Conservation (phyloP, 192 early-diverging fungal genomes). For the Podila clonocystis region DNA sequence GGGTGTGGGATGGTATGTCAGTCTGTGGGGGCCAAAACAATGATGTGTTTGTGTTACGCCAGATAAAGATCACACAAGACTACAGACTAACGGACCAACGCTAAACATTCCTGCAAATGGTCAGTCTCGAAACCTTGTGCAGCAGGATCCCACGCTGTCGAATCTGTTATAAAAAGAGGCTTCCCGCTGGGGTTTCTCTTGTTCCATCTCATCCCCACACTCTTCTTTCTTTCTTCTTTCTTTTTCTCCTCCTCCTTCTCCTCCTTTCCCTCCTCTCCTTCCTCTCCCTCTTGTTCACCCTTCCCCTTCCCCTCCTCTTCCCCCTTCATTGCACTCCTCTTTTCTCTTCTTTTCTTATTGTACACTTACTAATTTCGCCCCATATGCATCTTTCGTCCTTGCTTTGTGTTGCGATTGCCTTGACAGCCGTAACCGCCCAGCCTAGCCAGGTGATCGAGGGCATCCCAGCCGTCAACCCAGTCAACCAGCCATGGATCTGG, state of each 20-base stretch:
- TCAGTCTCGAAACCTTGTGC: constrained; percentile 2
- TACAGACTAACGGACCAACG: background rate
- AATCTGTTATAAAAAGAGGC: too few species aligned
- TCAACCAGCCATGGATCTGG: constrained; percentile 55
- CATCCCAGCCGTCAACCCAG: constrained; percentile 41
- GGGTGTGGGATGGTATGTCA: background rate
- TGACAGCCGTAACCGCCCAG: constrained; percentile 15
- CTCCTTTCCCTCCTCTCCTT: too few species aligned
- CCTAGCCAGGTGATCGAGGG: constrained; percentile 11
- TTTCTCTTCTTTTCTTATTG: background rate
- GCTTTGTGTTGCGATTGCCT: constrained; percentile 17
- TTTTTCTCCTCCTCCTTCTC: too few species aligned
- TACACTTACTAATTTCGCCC: background rate
- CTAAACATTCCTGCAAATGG: background rate
- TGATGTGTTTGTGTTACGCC: constrained; percentile 7
- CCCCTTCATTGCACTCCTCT: background rate
- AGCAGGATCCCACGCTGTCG: background rate
- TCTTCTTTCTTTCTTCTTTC: too few species aligned
- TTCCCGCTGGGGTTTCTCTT: too few species aligned
- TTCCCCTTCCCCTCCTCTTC: background rate
- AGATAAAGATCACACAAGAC: constrained; percentile 16
- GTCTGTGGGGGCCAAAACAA: background rate
- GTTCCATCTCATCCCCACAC: too few species aligned
- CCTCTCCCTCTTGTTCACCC: background rate
- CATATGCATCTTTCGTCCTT: constrained; percentile 15